Percentiles rank a stretch among this genome's conserved stretches.
Evolutionary conservation across 78 protist genomes (phyloP).

Genomic region (Chrysochromulina tobinii): DNA sequence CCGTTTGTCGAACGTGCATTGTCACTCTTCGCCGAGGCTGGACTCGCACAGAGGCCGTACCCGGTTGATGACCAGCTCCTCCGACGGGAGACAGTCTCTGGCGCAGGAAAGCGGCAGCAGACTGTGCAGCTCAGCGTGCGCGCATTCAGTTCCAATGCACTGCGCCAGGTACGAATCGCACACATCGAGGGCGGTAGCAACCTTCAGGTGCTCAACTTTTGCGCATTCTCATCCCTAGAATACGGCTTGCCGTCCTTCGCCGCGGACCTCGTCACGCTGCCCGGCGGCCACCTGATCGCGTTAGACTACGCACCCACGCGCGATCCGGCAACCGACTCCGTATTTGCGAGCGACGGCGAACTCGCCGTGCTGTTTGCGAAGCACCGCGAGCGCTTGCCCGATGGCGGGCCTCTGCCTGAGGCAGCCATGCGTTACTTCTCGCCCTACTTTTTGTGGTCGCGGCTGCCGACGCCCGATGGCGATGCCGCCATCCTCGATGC

Average conservation of each 20-base stretch:
- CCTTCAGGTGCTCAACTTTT: not conserved
- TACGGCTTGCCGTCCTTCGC: not conserved
- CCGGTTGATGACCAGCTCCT: not conserved
- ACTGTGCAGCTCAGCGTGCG: not conserved
- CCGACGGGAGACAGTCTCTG: not conserved
- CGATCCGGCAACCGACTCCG: not conserved
- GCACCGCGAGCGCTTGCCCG: not conserved
- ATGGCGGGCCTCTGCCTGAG: not conserved
- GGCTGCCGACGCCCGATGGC: not conserved
- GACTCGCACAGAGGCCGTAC: not conserved
- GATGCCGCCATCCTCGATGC: not conserved
- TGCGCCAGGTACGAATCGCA: not conserved
- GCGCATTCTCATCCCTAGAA: not conserved
- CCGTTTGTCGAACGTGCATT: not conserved
- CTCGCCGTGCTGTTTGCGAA: not conserved
- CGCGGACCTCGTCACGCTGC: conserved; percentile 17
- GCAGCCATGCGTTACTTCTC: not conserved
- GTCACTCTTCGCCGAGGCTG: not conserved
- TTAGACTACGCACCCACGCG: not conserved
- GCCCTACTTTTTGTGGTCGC: not conserved
- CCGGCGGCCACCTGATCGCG: not conserved
- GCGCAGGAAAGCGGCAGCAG: not conserved
- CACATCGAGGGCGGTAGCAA: not conserved
- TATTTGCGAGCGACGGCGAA: no score
- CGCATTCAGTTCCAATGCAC: not conserved